These are phyloP conservation scores for Cytospora paraplurivora DNA, from an alignment of 2,329 filamentous ascomycete genomes.

Conservation along the genomic window DNA sequence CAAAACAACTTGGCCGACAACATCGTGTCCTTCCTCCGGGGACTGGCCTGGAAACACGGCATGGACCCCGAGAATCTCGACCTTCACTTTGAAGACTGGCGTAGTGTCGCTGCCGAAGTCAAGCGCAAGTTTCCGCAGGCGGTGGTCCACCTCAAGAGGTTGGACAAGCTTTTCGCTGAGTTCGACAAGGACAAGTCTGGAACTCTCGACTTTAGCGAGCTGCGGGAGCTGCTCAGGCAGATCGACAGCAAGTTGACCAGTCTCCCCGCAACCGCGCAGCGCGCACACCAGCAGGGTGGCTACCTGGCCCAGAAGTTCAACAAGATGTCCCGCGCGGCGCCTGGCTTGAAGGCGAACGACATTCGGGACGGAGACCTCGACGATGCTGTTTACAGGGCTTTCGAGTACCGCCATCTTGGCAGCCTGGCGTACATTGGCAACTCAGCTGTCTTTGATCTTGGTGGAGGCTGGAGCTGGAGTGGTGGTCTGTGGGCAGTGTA, in stretches of 20 bases:
- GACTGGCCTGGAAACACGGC: conserved; percentile 87
- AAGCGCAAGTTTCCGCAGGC: conserved; percentile 91
- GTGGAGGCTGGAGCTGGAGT: conserved; percentile 72
- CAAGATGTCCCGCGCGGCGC: conserved; percentile 76
- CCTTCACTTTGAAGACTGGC: conserved; percentile 87
- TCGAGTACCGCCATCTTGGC: conserved; percentile 90
- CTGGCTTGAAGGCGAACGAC: conserved; percentile 76
- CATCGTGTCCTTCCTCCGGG: conserved; percentile 86
- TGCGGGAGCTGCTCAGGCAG: conserved; percentile 82
- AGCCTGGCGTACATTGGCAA: conserved; percentile 95
- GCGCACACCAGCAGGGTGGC: conserved; percentile 91
- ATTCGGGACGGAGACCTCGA: conserved; percentile 88
- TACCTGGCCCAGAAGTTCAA: conserved; percentile 95
- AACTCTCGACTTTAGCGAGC: conserved; percentile 90
- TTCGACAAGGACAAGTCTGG: conserved; percentile 94
- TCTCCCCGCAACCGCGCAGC: conserved; percentile 91
- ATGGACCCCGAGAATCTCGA: conserved; percentile 87
- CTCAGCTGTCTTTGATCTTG: conserved; percentile 90
- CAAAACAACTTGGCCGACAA: conserved; percentile 97
- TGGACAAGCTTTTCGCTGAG: conserved; percentile 87
- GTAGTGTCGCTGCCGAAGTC: conserved; percentile 78
- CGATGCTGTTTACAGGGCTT: conserved; percentile 88
- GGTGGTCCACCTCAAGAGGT: conserved; percentile 77
- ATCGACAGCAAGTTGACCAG: conserved; percentile 96
- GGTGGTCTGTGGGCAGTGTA: conserved; percentile 93